Evolutionary conservation across 805 yeast genomes (phyloP), one percentile per base, ranked within the genome.

Genomic region (Kodamaea fukazawae): DNA sequence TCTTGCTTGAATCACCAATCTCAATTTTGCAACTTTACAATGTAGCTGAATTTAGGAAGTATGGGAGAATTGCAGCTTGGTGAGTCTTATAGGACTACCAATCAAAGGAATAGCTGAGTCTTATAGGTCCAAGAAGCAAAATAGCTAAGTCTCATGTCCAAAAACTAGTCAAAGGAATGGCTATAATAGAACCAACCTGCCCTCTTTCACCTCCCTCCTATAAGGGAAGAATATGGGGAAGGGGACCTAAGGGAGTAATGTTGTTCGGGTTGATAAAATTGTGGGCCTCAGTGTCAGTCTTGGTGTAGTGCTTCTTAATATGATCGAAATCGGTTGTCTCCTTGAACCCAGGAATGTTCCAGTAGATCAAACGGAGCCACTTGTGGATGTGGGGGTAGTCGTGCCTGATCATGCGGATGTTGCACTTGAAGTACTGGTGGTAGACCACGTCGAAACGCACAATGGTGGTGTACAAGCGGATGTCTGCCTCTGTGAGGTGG

Each of bases 361-460:
- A 89, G 66, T 90, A 93, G 52, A 93, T 72, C 49, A 84, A 78
- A 50, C 84, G 72, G 51, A 90, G 61, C 95, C 96, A 91, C 44
- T 78, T 67, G 63, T 88, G 83, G 39, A 90, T 62, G 51, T 71
- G 65, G 15, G 97, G 97, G 60, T 79, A 91, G 47, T 87, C 86
- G 47, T 66, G 58, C 57, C 96, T 78, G 53, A 91, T 85, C 71
- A 81, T 83, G 34, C 81, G 81, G 45, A 88, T 61, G 62, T 91
- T 91, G 62, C 96, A 86, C 66, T 91, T 93, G 78, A 91, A 93
- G 62, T 91, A 97, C 63, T 90, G 96, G 39, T 84, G 91, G 57
- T 91, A 91, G 15, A 89, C 95, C 1, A 95, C 85, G 60, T 91
- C 98, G 55, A 91, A 91, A 53, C 99, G 78, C 32, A 88, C 72